phyloP scores from a whole-genome alignment of 352 stramenopile genomes.

The Phytophthora sansomeana region DNA sequence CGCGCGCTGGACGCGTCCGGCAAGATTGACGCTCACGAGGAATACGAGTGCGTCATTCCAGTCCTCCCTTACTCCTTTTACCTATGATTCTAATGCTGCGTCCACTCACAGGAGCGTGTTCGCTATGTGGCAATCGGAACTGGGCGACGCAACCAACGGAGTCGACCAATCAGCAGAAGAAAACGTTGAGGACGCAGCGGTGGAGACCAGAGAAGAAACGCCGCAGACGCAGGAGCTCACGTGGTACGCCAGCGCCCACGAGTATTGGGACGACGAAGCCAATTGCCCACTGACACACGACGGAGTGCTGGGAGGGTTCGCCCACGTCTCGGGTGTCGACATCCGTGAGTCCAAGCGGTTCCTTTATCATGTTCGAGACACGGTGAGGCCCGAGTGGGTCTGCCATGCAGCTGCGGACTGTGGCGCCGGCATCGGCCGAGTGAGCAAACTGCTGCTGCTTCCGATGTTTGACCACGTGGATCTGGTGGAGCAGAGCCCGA shows the following conservation, averaged over 20 bases:
- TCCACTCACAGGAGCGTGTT: slow-evolving; percentile 57
- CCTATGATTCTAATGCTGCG: neutral
- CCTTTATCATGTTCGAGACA: slow-evolving; percentile 50
- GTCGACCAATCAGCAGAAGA: slow-evolving; percentile 6
- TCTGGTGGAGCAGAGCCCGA: slow-evolving; percentile 94
- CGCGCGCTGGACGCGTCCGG: slow-evolving; percentile 62
- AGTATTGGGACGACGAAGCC: slow-evolving; percentile 88
- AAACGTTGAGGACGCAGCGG: neutral
- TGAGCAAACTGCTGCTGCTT: slow-evolving; percentile 95
- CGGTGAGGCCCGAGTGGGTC: slow-evolving; percentile 56
- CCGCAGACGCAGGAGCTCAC: slow-evolving; percentile 27
- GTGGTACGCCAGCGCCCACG: slow-evolving; percentile 80
- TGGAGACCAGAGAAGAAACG: neutral
- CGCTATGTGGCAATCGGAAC: slow-evolving; percentile 77
- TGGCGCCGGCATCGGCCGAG: slow-evolving; percentile 94
- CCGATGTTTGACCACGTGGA: slow-evolving; percentile 91
- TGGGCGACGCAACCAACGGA: slow-evolving; percentile 44
- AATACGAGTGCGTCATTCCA: slow-evolving; percentile 76
- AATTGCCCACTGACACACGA: slow-evolving; percentile 94
- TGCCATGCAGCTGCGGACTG: slow-evolving; percentile 75
- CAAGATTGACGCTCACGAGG: slow-evolving; percentile 57
- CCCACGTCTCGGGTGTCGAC: slow-evolving; percentile 84
- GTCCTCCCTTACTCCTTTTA: too few species aligned
- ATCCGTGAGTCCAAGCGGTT: slow-evolving; percentile 79
- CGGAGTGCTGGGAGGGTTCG: slow-evolving; percentile 94